Percentiles rank a stretch among this genome's conserved stretches.
Conservation (phyloP, 2,329 filamentous ascomycete genomes). For the Nectriaceae sp. region DNA sequence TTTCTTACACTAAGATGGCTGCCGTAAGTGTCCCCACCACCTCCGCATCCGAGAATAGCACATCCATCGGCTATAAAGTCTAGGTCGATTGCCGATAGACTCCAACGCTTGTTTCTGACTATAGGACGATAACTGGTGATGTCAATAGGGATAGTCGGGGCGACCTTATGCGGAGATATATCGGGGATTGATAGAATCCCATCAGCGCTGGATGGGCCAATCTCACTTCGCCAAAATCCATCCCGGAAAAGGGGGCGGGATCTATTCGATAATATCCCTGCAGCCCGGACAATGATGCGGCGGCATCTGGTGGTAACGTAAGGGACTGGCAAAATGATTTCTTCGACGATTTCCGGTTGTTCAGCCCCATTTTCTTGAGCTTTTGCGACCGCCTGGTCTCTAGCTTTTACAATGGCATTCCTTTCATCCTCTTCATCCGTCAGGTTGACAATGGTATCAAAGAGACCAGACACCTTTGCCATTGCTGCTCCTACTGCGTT, state of each 20-base stretch:
- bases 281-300: conserved; percentile 7
- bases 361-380: conserved; percentile 9
- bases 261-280: conserved; percentile 3
- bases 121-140: conserved; percentile 21
- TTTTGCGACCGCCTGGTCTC: conserved; percentile 2
- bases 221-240: background rate
- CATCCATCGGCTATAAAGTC: conserved; percentile 48
- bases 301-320: conserved; percentile 7
- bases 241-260: background rate
- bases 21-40: conserved; percentile 31
- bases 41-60: conserved; percentile 49
- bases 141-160: background rate
- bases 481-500: conserved; percentile 11
- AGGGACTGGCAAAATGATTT: conserved; percentile 7
- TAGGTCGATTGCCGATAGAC: conserved; percentile 46
- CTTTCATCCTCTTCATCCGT: conserved; percentile 2
- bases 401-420: background rate
- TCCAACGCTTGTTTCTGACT: conserved; percentile 44
- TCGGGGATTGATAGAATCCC: background rate
- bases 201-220: background rate
- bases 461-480: conserved; percentile 1
- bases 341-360: conserved; percentile 5
- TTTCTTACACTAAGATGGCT: conserved; percentile 8
- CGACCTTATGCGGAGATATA: background rate
- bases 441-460: conserved; percentile 5